Evolutionary conservation across 108 stramenopile genomes (phyloP), one percentile per base, ranked within the genome.

Genomic region (Bacterosira constricta): DNA sequence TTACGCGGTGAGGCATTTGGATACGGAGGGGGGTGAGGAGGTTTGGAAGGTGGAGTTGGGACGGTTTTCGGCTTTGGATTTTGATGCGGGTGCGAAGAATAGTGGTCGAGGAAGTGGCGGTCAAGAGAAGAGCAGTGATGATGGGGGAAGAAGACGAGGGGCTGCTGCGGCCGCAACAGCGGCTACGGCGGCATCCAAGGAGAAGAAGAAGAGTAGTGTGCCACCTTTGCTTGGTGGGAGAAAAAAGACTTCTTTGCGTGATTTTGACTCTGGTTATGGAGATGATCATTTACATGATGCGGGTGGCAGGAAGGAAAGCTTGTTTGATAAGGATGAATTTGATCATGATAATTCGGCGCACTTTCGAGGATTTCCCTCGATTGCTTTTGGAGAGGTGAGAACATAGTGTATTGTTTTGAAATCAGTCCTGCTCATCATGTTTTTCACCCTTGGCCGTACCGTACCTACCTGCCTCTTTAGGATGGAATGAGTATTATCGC

Each of bases 1-100:
- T 66, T 87, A 87, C 21, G 34, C 77, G 9, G 85, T 92, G 11
- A 74, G 86, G 26, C 87, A 91, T 34, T 63, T 92, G 8, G 86
- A 87, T 55, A 71, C 85, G 0, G 78, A 77, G 15, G 85, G 80
- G 17, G 94, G 94, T 18, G 46, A 59, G 32, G 77, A 85, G 54
- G 74, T 82, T 27, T 95, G 94, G 94, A 95, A 95, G 64, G 84
- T 92, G 6, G 83, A 90, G 10, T 36, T 89, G 32, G 89, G 89
- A 27, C 73, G 55, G 13, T 85, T 89, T 36, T 79, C 85, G 46
- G 87, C 90, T 9, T 63, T 92, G 50, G 88, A 87, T 52, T 90
- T 91, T 75, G 83, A 71, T 35, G 70, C 66, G 11, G 65, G 46
- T 50, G 66, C 69, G 29, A 61, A 67, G n/a, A n/a, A n/a, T n/a